Base-by-base conservation (phyloP, 495 filamentous ascomycete genomes). In the Aspergillus funiculosus region DNA sequence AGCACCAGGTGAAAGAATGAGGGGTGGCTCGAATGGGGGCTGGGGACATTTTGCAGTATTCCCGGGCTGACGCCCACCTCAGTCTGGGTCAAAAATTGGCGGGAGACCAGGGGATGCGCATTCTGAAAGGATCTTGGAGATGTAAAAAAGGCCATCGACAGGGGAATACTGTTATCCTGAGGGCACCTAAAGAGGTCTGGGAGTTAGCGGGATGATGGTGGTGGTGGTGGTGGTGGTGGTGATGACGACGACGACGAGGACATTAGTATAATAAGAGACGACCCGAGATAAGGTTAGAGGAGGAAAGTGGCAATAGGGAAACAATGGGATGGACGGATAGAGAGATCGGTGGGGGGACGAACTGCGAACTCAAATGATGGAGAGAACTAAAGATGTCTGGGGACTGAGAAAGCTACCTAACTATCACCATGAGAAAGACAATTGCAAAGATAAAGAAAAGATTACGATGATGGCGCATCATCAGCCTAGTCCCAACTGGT, bases 1-100 rank as follows among this genome's bases (percentile, higher is more conserved):
- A 94, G 75, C 20, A 86, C 69, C 20, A 98, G 73, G 54, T 89
- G 79, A 42, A 76, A 74, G 47, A 97, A 77, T 17, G 86, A 73
- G 1, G 81, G 80, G 51, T 85, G 80, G 44, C 68, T 74, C 20
- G 72, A 59, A 43, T 78, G 73, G 8, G 60, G 27, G 28, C 15
- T 46, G 29, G 37, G 15, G 39, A 31, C 50, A 51, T 50, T 43
- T 22, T 63, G 53, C 20, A 63, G 48, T 19, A 64, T 44, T 40
- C 48, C 45, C 51, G 69, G 48, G 26, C 62, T 56, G 32, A 58
- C 29, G 40, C 56, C 60, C 47, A 69, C 53, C 9, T 62, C 55
- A 49, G 63, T 53, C 42, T 69, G 62, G 49, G 61, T 49, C 37
- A 62, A 17, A 13, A 56, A 43, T 29, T 60, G 54, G 17, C 59